A percentile compares a stretch with the other conserved stretches of the same genome.
These are phyloP conservation scores for Cyathus striatus DNA, from an alignment of 768 basidiomycete species.

Conservation along the genomic window DNA sequence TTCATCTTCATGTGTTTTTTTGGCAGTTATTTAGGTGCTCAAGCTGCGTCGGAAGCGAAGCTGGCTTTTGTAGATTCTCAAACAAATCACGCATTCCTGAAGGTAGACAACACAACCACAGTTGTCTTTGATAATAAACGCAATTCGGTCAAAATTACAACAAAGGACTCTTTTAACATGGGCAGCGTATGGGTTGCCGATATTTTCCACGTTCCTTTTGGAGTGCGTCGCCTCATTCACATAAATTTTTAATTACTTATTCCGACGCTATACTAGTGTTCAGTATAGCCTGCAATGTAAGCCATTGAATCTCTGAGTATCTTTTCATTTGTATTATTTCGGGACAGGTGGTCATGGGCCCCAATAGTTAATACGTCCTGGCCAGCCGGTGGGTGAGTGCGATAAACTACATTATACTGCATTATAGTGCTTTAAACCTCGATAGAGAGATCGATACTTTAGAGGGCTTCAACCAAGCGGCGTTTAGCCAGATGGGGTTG, in stretches of 20 bases:
- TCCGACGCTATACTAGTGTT: constrained; percentile 42
- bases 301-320: too few relatives aligned
- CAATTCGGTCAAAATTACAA: constrained; percentile 59
- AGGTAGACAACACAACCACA: constrained; percentile 60
- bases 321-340: too few relatives aligned
- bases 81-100: too few relatives aligned
- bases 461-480: not conserved
- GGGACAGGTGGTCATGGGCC: constrained; percentile 29
- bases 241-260: not conserved
- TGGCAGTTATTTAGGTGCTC: constrained; percentile 56
- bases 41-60: constrained; percentile 51
- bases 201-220: constrained; percentile 56
- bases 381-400: constrained; percentile 48
- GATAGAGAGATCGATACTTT: not conserved
- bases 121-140: constrained; percentile 54
- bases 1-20: constrained; percentile 39
- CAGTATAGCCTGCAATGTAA: constrained; percentile 61
- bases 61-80: too few relatives aligned
- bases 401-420: not conserved
- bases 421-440: constrained; percentile 20
- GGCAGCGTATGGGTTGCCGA: too few relatives aligned
- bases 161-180: constrained; percentile 58
- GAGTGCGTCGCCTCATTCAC: constrained; percentile 32
- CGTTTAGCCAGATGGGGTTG: not conserved
- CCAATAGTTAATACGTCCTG: constrained; percentile 47